Conservation (phyloP, 441 rosid species). For the Biscutella auriculata region DNA sequence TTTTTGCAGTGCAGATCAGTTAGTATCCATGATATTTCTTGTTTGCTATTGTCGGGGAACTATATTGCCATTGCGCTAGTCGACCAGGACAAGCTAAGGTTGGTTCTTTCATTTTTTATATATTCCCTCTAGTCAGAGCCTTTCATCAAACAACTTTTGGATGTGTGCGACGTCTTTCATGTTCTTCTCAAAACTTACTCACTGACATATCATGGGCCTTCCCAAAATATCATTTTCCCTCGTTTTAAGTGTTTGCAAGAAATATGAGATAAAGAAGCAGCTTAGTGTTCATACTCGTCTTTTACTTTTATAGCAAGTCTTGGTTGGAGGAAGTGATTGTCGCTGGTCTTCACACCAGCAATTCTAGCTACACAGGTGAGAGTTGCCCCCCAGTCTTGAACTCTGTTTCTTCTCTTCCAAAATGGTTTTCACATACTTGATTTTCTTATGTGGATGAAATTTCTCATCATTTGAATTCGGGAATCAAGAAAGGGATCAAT, state of each 20-base stretch:
- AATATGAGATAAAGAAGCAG: background rate
- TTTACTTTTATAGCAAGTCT: constrained; percentile 31
- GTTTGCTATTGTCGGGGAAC: constrained; percentile 61
- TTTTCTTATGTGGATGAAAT: background rate
- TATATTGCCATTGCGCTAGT: constrained; percentile 81
- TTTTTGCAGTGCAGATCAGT: constrained; percentile 83
- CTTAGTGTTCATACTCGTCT: background rate
- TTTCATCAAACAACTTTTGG: background rate
- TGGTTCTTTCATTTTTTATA: background rate
- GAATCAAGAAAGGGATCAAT: too few relatives aligned
- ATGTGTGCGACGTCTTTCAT: background rate
- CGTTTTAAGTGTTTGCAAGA: background rate
- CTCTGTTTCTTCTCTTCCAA: background rate
- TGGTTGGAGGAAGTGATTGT: constrained; percentile 54
- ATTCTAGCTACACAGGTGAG: constrained; percentile 64
- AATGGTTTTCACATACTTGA: background rate
- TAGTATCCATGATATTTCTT: constrained; percentile 50
- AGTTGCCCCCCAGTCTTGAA: background rate
- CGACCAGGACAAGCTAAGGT: constrained; percentile 82
- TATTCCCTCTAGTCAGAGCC: constrained; percentile 3
- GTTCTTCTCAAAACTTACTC: background rate
- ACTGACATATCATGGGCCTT: background rate
- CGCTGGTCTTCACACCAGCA: constrained; percentile 32
- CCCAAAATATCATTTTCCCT: background rate
- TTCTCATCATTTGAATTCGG: background rate